Evolutionary conservation across 2,329 filamentous ascomycete species (phyloP).

Genomic region (Paecilomyces sp.): DNA sequence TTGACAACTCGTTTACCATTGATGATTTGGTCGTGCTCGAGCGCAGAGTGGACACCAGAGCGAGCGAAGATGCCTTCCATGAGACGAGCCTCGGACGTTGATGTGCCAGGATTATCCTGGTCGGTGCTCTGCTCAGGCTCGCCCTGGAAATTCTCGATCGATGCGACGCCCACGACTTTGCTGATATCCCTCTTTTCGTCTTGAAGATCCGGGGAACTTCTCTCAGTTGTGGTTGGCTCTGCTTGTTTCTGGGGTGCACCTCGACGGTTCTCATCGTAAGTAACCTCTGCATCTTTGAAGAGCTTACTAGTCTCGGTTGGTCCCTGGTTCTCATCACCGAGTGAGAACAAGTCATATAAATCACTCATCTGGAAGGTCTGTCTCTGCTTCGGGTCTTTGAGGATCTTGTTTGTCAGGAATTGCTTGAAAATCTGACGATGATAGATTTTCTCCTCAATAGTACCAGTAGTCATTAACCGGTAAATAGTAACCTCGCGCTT

Average conservation of each 20-base stretch:
- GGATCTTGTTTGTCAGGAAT: slow-evolving; percentile 91
- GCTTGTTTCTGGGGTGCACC: slow-evolving; percentile 1
- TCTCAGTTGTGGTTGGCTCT: not conserved
- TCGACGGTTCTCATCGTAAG: slow-evolving; percentile 43
- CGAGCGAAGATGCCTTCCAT: slow-evolving; percentile 85
- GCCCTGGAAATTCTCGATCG: slow-evolving; percentile 56
- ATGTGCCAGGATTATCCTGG: slow-evolving; percentile 15
- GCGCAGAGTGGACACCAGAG: slow-evolving; percentile 78
- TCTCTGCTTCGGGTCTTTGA: slow-evolving; percentile 88
- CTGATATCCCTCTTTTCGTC: slow-evolving; percentile 41
- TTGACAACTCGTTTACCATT: slow-evolving; percentile 64
- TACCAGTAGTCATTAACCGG: slow-evolving; percentile 94
- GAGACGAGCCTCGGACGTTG: slow-evolving; percentile 61
- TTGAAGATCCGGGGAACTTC: slow-evolving; percentile 4
- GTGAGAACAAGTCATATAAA: slow-evolving; percentile 82
- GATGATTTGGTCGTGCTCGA: slow-evolving; percentile 89
- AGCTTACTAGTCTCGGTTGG: slow-evolving; percentile 77
- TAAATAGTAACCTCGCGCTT: slow-evolving; percentile 95
- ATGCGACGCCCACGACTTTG: slow-evolving; percentile 54
- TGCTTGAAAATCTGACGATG: slow-evolving; percentile 98
- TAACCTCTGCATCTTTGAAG: slow-evolving; percentile 81
- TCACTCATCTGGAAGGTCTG: slow-evolving; percentile 87
- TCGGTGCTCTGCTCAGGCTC: slow-evolving; percentile 26
- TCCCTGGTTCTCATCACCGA: slow-evolving; percentile 60
- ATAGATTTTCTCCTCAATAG: slow-evolving; percentile 98